A percentile compares a stretch with the other conserved stretches of the same genome.
Evolutionary conservation across 139 green algal species (phyloP).

Genomic region (Haematococcus sp.): DNA sequence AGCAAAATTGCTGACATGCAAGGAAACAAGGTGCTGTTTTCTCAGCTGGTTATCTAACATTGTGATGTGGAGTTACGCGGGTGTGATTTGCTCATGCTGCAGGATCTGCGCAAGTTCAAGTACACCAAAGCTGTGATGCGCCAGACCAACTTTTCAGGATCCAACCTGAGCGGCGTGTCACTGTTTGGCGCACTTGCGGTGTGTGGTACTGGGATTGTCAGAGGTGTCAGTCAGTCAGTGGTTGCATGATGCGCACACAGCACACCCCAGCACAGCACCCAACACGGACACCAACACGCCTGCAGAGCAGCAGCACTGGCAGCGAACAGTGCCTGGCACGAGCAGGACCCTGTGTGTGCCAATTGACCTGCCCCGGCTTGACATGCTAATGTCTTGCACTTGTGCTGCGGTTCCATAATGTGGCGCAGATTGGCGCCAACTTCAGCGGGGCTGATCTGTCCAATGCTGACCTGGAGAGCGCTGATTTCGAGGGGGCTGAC

Average conservation of each 20-base stretch:
- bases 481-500: slow-evolving; percentile 72
- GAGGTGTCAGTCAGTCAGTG: no score
- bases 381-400: no score
- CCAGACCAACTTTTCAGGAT: slow-evolving; percentile 57
- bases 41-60: no score
- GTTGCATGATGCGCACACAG: not conserved
- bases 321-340: not conserved
- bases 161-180: slow-evolving; percentile 57
- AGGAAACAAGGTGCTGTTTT: no score
- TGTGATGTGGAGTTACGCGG: no score
- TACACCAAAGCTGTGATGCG: slow-evolving; percentile 69
- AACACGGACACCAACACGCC: not conserved
- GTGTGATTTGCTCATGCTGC: no score
- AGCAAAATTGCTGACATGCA: no score
- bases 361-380: no score
- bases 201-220: no score
- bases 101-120: slow-evolving; percentile 61
- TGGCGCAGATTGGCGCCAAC: slow-evolving; percentile 55
- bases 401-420: not conserved
- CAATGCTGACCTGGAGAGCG: slow-evolving; percentile 69
- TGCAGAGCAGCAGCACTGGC: not conserved
- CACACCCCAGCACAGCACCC: not conserved
- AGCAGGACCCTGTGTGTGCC: not conserved
- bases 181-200: slow-evolving; percentile 35
- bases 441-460: slow-evolving; percentile 72